Conservation (phyloP, 108 stramenopile genomes). For the Pseudonitzschia delicatissima region DNA sequence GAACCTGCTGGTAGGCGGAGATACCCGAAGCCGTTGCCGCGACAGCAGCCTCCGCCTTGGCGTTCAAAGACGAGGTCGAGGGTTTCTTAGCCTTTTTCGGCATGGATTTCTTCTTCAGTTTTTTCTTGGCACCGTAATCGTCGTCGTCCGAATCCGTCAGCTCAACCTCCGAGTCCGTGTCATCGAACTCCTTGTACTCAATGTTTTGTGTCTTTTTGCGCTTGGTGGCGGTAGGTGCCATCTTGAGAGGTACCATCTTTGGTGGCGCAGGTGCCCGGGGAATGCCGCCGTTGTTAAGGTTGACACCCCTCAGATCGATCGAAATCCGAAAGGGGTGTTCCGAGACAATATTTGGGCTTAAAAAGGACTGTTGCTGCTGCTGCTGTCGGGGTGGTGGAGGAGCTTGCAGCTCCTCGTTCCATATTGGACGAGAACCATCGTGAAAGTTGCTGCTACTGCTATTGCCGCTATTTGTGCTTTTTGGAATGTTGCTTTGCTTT, state of each 20-base stretch:
- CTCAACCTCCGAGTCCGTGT: constrained; percentile 62
- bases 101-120: neutral
- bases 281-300: constrained; percentile 29
- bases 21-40: neutral
- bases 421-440: too few species aligned
- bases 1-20: neutral
- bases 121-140: constrained; percentile 8
- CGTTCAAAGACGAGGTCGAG: neutral
- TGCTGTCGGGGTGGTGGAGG: too few species aligned
- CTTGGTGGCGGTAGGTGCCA: constrained; percentile 23
- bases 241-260: neutral
- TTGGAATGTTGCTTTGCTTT: neutral
- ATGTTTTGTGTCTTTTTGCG: constrained; percentile 15
- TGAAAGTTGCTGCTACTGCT: neutral
- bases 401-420: too few species aligned
- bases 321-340: constrained; percentile 12
- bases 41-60: constrained; percentile 1
- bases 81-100: neutral
- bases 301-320: constrained; percentile 30
- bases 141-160: constrained; percentile 23
- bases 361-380: neutral
- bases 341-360: neutral
- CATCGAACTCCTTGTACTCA: constrained; percentile 49
- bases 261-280: neutral
- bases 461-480: neutral